Percentiles rank a stretch among this genome's conserved stretches.
These are phyloP conservation scores for Cercospora sp. DNA, from an alignment of 2,329 filamentous ascomycete species.

Conservation along the genomic window DNA sequence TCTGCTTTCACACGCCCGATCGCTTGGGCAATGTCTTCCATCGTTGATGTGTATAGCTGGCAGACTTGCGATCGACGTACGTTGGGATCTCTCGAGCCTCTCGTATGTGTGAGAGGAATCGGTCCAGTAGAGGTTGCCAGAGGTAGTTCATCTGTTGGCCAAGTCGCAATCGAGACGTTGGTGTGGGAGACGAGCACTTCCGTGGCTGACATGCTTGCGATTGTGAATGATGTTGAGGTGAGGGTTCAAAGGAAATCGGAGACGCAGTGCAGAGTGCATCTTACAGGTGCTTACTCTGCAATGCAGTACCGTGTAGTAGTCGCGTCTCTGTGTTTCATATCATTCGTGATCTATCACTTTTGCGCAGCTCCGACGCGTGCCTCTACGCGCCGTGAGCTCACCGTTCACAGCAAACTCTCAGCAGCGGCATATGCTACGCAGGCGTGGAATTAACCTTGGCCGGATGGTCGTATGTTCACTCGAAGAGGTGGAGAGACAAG, in stretches of 20 bases:
- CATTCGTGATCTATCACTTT: conserved; percentile 6
- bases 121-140: neutral
- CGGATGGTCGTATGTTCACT: neutral
- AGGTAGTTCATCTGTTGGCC: conserved; percentile 1
- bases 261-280: neutral
- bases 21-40: neutral
- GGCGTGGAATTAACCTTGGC: neutral
- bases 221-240: neutral
- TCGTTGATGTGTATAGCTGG: neutral
- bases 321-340: conserved; percentile 9
- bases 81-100: conserved; percentile 2
- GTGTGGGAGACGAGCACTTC: neutral
- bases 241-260: neutral
- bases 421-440: neutral
- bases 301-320: conserved; percentile 7
- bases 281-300: neutral
- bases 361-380: neutral
- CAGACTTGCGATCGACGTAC: neutral
- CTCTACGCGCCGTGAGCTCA: neutral
- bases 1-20: neutral
- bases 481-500: neutral
- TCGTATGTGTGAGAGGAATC: neutral
- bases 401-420: neutral
- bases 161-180: neutral
- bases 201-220: neutral